Evolutionary conservation across 192 early-diverging fungal species (phyloP).

Genomic region (Podila horticola): DNA sequence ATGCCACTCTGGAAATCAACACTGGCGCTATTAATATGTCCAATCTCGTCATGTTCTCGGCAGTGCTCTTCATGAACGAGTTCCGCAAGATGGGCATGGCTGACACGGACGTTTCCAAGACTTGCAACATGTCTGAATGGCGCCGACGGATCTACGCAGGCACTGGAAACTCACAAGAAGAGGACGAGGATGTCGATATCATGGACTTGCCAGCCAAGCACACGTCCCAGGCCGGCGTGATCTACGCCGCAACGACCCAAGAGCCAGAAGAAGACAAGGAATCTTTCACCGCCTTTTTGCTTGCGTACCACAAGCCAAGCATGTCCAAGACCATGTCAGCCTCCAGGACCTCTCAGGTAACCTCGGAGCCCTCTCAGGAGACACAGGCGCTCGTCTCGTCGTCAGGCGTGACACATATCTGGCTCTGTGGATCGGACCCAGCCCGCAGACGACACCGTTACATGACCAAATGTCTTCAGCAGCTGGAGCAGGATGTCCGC

Average conservation of each 20-base stretch:
- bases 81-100: constrained; percentile 33
- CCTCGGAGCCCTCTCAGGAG: not conserved
- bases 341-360: not conserved
- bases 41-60: constrained; percentile 47
- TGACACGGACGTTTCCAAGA: constrained; percentile 36
- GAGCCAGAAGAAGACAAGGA: constrained; percentile 10
- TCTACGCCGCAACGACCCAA: constrained; percentile 24
- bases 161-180: not conserved
- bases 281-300: constrained; percentile 31
- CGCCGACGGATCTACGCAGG: constrained; percentile 35
- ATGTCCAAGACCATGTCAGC: constrained; percentile 25
- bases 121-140: constrained; percentile 53
- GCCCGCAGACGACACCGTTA: constrained; percentile 27
- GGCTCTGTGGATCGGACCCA: constrained; percentile 48
- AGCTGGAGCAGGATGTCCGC: constrained; percentile 28
- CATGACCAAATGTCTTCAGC: constrained; percentile 23
- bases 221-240: constrained; percentile 22
- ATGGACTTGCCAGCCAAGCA: constrained; percentile 14
- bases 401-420: constrained; percentile 38
- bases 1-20: not conserved
- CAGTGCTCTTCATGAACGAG: constrained; percentile 39
- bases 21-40: constrained; percentile 22
- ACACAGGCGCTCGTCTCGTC: constrained; percentile 11
- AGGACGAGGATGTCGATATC: constrained; percentile 24
- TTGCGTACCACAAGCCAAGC: constrained; percentile 22